Conservation (phyloP, 495 filamentous ascomycete species). For the Trypethelium eluteriae region DNA sequence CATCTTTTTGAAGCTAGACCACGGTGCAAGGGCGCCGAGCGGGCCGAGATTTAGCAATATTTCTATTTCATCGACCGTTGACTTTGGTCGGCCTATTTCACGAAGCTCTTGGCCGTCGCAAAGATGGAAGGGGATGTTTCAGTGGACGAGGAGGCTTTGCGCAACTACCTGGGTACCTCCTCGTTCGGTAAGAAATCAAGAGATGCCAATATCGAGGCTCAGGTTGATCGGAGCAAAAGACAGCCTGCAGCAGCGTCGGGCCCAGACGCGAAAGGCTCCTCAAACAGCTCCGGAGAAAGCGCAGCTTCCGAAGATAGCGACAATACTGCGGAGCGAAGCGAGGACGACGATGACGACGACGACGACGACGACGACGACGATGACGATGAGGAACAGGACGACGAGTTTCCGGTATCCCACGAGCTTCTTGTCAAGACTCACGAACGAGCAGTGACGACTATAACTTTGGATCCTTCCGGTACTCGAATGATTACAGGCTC, state of each 20-base stretch:
- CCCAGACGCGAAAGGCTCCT: constrained; percentile 9
- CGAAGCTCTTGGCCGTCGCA: neutral
- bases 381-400: constrained; percentile 63
- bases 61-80: neutral
- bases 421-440: constrained; percentile 89
- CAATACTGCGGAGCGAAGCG: constrained; percentile 36
- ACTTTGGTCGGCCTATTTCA: neutral
- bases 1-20: neutral
- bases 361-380: constrained; percentile 51
- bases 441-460: constrained; percentile 75
- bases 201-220: constrained; percentile 63
- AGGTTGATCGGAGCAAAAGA: constrained; percentile 72
- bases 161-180: constrained; percentile 68
- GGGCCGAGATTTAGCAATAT: neutral
- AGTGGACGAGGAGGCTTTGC: constrained; percentile 65
- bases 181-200: constrained; percentile 74
- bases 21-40: neutral
- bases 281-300: constrained; percentile 16
- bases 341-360: constrained; percentile 46
- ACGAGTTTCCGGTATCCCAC: constrained; percentile 89
- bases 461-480: constrained; percentile 77
- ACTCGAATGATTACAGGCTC: constrained; percentile 80
- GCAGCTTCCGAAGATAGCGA: constrained; percentile 24
- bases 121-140: constrained; percentile 24
- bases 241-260: constrained; percentile 30